These are phyloP conservation scores for Daldinia grandis DNA, from an alignment of 495 filamentous ascomycete species.

Conservation along the genomic window DNA sequence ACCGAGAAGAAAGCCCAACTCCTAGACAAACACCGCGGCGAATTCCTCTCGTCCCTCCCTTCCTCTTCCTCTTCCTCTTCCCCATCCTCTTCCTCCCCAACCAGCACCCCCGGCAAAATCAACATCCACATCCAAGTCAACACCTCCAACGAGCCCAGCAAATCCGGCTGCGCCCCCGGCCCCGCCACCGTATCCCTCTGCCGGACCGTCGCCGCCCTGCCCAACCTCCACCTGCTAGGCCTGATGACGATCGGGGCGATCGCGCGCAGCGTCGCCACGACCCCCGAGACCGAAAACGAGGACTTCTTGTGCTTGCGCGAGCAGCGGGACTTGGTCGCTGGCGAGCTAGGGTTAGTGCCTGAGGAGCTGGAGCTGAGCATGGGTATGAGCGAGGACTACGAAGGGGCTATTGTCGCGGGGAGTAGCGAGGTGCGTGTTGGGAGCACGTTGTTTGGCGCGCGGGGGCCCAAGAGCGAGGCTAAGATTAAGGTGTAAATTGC, in stretches of 20 bases:
- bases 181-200: slow-evolving; percentile 67
- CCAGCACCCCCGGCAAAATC: slow-evolving; percentile 56
- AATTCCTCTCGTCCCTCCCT: slow-evolving; percentile 51
- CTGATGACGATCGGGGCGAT: slow-evolving; percentile 98
- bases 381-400: slow-evolving; percentile 95
- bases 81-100: background rate
- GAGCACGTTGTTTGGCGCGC: slow-evolving; percentile 88
- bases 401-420: slow-evolving; percentile 83
- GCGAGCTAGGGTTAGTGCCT: slow-evolving; percentile 51
- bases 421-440: slow-evolving; percentile 96
- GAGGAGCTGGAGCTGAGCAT: slow-evolving; percentile 66
- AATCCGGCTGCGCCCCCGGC: slow-evolving; percentile 79
- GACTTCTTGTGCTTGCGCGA: slow-evolving; percentile 78
- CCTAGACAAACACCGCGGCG: slow-evolving; percentile 78
- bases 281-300: slow-evolving; percentile 79
- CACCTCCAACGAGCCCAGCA: slow-evolving; percentile 86
- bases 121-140: slow-evolving; percentile 92
- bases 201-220: slow-evolving; percentile 70
- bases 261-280: slow-evolving; percentile 75
- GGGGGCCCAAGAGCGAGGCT: slow-evolving; percentile 77
- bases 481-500: slow-evolving; percentile 57
- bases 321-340: slow-evolving; percentile 69
- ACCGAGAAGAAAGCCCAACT: slow-evolving; percentile 82
- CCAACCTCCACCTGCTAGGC: slow-evolving; percentile 76
- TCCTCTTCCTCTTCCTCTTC: slow-evolving; percentile 18